Evolutionary conservation across 2,329 filamentous ascomycete species (phyloP).

Genomic region (Aureobasidium sp.): DNA sequence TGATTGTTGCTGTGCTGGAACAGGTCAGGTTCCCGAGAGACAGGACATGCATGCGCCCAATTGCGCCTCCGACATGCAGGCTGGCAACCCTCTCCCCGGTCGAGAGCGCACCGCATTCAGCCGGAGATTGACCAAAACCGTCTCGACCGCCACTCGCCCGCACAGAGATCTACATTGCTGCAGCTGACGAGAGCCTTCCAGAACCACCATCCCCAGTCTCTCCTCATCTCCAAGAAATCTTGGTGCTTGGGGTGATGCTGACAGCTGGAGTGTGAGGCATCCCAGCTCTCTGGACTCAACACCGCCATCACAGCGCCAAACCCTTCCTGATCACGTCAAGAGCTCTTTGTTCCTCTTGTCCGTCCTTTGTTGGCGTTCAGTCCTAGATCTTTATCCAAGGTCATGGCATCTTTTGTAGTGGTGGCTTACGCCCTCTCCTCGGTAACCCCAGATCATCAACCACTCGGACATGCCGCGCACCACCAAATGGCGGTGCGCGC

Average conservation of each 20-base stretch:
- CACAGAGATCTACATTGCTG: conserved; percentile 3
- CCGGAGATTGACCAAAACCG: background rate
- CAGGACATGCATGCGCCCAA: background rate
- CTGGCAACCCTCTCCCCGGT: background rate
- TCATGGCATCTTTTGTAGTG: background rate
- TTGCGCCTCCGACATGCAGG: background rate
- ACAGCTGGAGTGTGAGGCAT: background rate
- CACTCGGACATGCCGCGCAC: background rate
- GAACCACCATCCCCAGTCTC: background rate
- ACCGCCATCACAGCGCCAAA: background rate
- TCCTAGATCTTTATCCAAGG: background rate
- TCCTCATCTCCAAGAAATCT: background rate
- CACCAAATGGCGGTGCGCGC: background rate
- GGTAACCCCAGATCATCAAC: background rate
- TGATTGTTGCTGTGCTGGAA: background rate
- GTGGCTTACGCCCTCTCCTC: background rate
- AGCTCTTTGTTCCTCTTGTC: background rate
- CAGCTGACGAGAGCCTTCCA: conserved; percentile 11
- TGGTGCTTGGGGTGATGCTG: background rate
- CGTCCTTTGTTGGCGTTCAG: background rate
- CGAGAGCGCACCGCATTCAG: conserved; percentile 3
- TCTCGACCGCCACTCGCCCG: background rate
- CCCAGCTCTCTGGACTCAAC: background rate
- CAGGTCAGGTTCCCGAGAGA: background rate
- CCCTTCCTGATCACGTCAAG: background rate